These are phyloP conservation scores for Colletotrichum caudatum DNA, from an alignment of 2,329 filamentous ascomycete species.

Conservation along the genomic window DNA sequence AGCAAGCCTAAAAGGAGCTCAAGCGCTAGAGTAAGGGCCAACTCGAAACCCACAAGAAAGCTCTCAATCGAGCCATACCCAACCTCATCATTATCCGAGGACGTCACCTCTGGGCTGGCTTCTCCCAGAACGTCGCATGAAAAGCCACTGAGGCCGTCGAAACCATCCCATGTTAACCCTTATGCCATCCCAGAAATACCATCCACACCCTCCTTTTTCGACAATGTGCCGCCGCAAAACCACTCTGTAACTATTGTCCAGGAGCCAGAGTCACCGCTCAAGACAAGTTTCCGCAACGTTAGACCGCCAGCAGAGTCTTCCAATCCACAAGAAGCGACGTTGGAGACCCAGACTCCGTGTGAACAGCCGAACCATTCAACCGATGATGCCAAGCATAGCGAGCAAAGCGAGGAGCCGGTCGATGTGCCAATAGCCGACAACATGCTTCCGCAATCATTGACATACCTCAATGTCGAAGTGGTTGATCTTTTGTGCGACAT, in stretches of 20 bases:
- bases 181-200: constrained; percentile 52
- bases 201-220: constrained; percentile 53
- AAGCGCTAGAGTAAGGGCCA: constrained; percentile 44
- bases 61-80: constrained; percentile 50
- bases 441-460: constrained; percentile 68
- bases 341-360: constrained; percentile 14
- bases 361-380: neutral
- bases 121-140: constrained; percentile 52
- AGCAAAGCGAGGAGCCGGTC: constrained; percentile 40
- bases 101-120: constrained; percentile 47
- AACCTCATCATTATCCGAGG: constrained; percentile 46
- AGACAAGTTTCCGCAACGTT: neutral
- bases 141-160: constrained; percentile 51
- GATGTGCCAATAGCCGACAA: constrained; percentile 47
- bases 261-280: constrained; percentile 32
- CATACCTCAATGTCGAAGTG: constrained; percentile 64
- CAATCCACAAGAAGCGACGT: neutral
- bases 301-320: neutral
- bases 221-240: constrained; percentile 50
- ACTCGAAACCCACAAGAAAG: constrained; percentile 48
- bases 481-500: constrained; percentile 72
- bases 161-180: constrained; percentile 45
- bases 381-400: constrained; percentile 10
- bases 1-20: constrained; percentile 43
- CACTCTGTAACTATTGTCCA: constrained; percentile 29